Percentiles rank a stretch among this genome's conserved stretches.
Evolutionary conservation across 1,284 basidiomycete genomes (phyloP).

Genomic region (Austropuccinia psidii): DNA sequence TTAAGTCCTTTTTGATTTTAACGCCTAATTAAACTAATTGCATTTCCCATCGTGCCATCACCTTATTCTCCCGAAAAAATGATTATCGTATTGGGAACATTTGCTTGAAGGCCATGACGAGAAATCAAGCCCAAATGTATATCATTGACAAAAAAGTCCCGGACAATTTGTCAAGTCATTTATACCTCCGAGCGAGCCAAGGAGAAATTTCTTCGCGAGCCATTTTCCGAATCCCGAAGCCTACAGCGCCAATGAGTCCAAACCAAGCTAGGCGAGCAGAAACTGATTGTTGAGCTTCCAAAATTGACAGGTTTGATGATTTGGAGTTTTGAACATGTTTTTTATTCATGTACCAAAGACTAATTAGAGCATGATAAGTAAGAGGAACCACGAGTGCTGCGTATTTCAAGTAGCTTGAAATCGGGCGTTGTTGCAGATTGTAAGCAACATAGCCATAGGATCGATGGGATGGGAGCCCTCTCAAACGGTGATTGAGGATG

Average conservation of each 20-base stretch:
- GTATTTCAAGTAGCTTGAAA: neutral
- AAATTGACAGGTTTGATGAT: neutral
- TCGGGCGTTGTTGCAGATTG: constrained; percentile 5
- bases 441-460: constrained; percentile 16
- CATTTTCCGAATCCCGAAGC: constrained; percentile 9
- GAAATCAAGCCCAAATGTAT: too few species aligned
- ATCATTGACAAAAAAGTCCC: too few species aligned
- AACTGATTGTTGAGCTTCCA: neutral
- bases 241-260: constrained; percentile 14
- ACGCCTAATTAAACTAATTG: too few species aligned
- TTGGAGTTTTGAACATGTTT: neutral
- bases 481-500: constrained; percentile 7
- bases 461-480: neutral
- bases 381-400: neutral
- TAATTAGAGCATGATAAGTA: constrained; percentile 6
- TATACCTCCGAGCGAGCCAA: constrained; percentile 17
- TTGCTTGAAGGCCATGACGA: too few species aligned
- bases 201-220: constrained; percentile 1
- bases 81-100: too few species aligned
- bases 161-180: too few species aligned
- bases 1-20: too few species aligned
- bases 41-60: too few species aligned
- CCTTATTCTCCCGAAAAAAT: too few species aligned
- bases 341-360: neutral
- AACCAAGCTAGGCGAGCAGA: neutral